Base-by-base conservation (phyloP, 2,329 filamentous ascomycete species). In the Colletotrichum kahawae region DNA sequence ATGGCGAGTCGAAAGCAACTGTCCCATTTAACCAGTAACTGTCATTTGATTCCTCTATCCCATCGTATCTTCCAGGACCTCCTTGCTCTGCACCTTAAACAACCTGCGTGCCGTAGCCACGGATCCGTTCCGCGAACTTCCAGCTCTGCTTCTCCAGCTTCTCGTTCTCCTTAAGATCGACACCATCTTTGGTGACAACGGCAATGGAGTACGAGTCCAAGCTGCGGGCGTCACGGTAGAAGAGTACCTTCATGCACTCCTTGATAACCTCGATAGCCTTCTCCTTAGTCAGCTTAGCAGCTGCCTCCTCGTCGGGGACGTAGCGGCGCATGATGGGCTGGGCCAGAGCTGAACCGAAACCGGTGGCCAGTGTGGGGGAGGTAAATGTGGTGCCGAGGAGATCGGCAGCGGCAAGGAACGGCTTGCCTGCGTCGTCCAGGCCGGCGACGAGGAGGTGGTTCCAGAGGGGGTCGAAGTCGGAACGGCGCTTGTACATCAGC, bases 161-260 rank as follows among this genome's bases (percentile, higher is more conserved):
- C 89, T 98, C 94, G 80, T 94, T 88, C 85, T 97, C 92, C 84
- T 93, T 93, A 79, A 98, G 84, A 70, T 97, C 94, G 74, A 98
- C 92, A n/a, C 94, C 95, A 64, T 95, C 95, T 86, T 95, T 94
- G 71, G 95, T 97, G 71, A 99, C 90, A 70, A 98, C 90, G 24
- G 96, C 96, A 83, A 98, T 93, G 78, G 95, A 97, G 88, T 98
- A 99, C 79, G 91, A 90, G 86, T 98, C 95, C 86, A 97, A 87
- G 87, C 95, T 97, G 85, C 97, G 93, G 59, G 97, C 97, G 86
- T 99, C 97, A 81, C 97, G 92, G 89, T 99, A 99, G 89, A 95
- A 99, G 76, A 99, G 90, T 68, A 98, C 96, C 91, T 98, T 98
- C 95, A 99, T 96, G 86, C 95, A 98, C 87, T 98, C 94, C 88